Conservation (phyloP, 2,329 filamentous ascomycete species). For the Trichoderma breve region DNA sequence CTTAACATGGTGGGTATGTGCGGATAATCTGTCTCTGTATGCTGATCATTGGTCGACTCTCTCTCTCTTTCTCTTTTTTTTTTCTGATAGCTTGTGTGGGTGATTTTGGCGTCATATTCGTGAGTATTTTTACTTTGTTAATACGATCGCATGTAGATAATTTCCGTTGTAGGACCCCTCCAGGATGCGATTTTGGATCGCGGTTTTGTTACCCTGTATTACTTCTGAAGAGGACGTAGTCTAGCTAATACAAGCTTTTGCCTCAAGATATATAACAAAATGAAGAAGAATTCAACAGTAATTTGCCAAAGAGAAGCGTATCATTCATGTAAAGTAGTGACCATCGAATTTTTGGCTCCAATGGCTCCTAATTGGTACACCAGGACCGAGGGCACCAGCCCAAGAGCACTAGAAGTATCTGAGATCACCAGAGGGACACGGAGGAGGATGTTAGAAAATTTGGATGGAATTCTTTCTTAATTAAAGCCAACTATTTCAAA, state of each 20-base stretch:
- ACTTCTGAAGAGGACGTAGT: too few species aligned
- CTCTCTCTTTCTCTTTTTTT: too few species aligned
- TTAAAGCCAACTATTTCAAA: background rate
- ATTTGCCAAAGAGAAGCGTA: too few species aligned
- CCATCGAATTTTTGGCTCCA: too few species aligned
- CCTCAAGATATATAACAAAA: too few species aligned
- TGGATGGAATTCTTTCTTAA: background rate
- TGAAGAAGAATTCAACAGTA: too few species aligned
- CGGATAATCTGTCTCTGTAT: too few species aligned
- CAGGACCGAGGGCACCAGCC: too few species aligned
- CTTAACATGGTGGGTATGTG: too few species aligned
- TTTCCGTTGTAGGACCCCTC: background rate
- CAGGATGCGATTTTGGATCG: background rate
- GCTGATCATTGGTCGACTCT: too few species aligned
- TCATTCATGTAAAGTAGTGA: background rate
- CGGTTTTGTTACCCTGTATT: too few species aligned
- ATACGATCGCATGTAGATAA: background rate
- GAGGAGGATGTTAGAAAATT: background rate
- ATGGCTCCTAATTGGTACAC: too few species aligned
- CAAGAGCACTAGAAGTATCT: background rate
- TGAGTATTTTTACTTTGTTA: background rate
- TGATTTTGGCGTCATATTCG: background rate
- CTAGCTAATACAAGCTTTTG: background rate
- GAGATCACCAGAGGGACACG: background rate
- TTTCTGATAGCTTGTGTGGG: background rate